These are phyloP conservation scores for Penicillium hesseltinei DNA, from an alignment of 2,329 filamentous ascomycete genomes.

Conservation along the genomic window DNA sequence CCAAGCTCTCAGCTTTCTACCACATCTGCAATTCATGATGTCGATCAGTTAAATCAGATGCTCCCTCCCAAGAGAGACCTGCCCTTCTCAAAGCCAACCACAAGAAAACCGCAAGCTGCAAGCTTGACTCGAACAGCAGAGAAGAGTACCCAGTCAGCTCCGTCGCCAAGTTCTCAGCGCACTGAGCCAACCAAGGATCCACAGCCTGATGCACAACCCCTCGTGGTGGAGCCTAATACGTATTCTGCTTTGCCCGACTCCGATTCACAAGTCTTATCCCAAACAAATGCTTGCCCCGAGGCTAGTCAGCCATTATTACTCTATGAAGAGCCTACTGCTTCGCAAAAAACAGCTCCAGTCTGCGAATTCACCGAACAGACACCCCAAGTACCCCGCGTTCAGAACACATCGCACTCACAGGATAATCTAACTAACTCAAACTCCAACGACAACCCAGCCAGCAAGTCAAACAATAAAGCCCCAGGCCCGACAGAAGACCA, in stretches of 20 bases:
- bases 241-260: not conserved
- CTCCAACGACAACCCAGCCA: not conserved
- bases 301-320: not conserved
- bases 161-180: not conserved
- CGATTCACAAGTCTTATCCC: not conserved
- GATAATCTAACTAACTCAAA: not conserved
- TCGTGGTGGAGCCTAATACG: not conserved
- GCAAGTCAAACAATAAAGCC: not conserved
- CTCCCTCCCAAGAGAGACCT: conserved; percentile 46
- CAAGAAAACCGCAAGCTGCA: conserved; percentile 13
- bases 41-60: conserved; percentile 32
- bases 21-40: conserved; percentile 28
- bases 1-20: conserved; percentile 24
- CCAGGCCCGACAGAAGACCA: conserved; percentile 18
- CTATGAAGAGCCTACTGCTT: not conserved
- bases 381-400: not conserved
- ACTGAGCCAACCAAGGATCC: not conserved
- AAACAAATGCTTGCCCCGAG: not conserved
- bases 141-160: not conserved
- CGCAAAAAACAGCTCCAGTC: not conserved
- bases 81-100: conserved; percentile 37
- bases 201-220: not conserved
- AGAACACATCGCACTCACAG: not conserved
- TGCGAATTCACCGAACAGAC: not conserved
- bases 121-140: not conserved